phyloP scores from a whole-genome alignment of 495 filamentous ascomycete species.

The Penicillium atrosanguineum region DNA sequence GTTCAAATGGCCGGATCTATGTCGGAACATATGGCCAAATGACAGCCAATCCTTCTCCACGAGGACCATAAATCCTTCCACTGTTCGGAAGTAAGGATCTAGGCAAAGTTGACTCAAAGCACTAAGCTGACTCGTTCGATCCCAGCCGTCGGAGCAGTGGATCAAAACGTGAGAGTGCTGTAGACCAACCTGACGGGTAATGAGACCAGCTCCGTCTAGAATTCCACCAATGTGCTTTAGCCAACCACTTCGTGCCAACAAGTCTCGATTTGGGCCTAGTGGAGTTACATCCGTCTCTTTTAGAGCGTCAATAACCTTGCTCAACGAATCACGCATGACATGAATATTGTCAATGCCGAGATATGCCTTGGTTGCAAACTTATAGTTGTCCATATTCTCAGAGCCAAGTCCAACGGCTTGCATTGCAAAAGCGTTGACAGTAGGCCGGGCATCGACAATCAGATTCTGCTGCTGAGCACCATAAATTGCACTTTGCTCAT shows the following conservation, averaged over 20 bases:
- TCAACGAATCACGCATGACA: conserved; percentile 91
- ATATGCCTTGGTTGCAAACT: conserved; percentile 85
- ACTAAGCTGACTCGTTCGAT: conserved; percentile 92
- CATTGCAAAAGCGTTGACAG: conserved; percentile 94
- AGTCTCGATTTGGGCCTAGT: conserved; percentile 78
- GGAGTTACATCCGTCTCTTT: conserved; percentile 90
- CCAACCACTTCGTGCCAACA: conserved; percentile 83
- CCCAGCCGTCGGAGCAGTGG: conserved; percentile 98
- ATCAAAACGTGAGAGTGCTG: conserved; percentile 93
- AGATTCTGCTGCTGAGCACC: conserved; percentile 92
- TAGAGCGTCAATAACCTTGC: conserved; percentile 83
- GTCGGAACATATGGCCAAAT: conserved; percentile 95
- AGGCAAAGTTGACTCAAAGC: conserved; percentile 91
- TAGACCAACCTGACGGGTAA: conserved; percentile 85
- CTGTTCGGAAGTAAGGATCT: conserved; percentile 91
- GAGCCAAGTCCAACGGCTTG: conserved; percentile 90
- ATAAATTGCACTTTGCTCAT: conserved; percentile 64
- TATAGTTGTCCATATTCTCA: conserved; percentile 98
- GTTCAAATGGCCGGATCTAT: conserved; percentile 79
- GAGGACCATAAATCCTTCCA: conserved; percentile 93
- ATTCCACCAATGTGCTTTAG: conserved; percentile 84
- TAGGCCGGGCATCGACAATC: conserved; percentile 95
- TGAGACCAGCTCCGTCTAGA: conserved; percentile 78
- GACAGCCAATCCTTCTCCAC: conserved; percentile 98
- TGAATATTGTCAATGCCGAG: conserved; percentile 99